phyloP scores from a whole-genome alignment of 768 basidiomycete genomes.

The Serpula lacrymans region DNA sequence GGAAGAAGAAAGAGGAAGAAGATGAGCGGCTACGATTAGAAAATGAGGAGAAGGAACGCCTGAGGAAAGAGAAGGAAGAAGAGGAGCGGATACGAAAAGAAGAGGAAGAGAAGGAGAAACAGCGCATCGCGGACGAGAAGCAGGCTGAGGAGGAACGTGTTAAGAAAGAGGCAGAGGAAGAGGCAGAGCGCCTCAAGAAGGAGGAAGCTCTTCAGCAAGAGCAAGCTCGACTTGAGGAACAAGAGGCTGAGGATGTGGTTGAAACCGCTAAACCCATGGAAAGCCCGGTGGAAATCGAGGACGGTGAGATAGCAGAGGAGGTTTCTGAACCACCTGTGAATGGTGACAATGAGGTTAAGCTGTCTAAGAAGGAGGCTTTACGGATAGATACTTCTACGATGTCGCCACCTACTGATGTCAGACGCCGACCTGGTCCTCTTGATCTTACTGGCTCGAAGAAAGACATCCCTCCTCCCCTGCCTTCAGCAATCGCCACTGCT shows the following conservation, averaged over 20 bases:
- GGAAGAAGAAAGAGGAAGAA: conserved; percentile 41
- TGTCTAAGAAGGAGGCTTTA: conserved; percentile 45
- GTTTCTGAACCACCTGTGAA: conserved; percentile 20
- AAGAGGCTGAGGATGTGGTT: conserved; percentile 24
- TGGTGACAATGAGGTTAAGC: conserved; percentile 41
- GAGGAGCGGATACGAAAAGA: conserved; percentile 33
- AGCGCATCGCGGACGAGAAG: conserved; percentile 30
- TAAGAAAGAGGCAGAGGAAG: conserved; percentile 20
- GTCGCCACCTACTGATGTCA: conserved; percentile 37
- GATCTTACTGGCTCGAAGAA: conserved; percentile 58
- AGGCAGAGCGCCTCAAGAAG: conserved; percentile 25
- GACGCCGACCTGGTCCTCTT: conserved; percentile 64
- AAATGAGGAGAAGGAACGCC: conserved; percentile 22
- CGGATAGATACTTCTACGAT: conserved; percentile 61
- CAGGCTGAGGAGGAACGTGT: conserved; percentile 32
- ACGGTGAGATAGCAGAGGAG: conserved; percentile 34
- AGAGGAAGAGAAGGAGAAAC: conserved; percentile 36
- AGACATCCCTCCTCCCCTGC: conserved; percentile 19
- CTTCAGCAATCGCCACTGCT: conserved; percentile 74
- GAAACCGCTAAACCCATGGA: conserved; percentile 35
- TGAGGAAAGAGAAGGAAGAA: conserved; percentile 28
- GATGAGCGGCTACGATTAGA: conserved; percentile 21
- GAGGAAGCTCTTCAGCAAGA: conserved; percentile 1
- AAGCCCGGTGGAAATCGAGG: conserved; percentile 44
- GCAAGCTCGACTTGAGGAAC: conserved; percentile 25